These are phyloP conservation scores for Serendipita sp. DNA, from an alignment of 768 basidiomycete genomes.

Conservation along the genomic window DNA sequence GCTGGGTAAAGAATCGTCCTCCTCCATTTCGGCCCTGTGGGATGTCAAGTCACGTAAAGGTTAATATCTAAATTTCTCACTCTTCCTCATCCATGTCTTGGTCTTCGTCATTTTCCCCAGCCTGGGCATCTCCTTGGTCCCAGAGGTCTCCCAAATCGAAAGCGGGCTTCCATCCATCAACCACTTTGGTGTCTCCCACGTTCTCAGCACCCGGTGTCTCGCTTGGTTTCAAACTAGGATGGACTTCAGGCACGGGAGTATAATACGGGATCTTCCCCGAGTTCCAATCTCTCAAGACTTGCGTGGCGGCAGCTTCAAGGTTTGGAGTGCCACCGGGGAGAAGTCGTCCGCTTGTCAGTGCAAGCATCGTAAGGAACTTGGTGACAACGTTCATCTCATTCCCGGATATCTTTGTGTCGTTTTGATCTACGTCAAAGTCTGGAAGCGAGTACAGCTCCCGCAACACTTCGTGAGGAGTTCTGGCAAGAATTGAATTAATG, in stretches of 20 bases:
- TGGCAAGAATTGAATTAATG: conserved; percentile 50
- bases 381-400: conserved; percentile 31
- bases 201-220: conserved; percentile 59
- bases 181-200: conserved; percentile 67
- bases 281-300: conserved; percentile 85
- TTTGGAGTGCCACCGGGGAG: conserved; percentile 87
- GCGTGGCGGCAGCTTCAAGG: conserved; percentile 62
- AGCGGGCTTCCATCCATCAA: conserved; percentile 53
- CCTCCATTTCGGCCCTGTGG: background rate
- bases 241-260: conserved; percentile 60
- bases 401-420: background rate
- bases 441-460: conserved; percentile 80
- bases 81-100: conserved; percentile 29
- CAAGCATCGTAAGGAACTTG: conserved; percentile 83
- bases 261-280: conserved; percentile 88
- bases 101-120: conserved; percentile 35
- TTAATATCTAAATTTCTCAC: conserved; percentile 14
- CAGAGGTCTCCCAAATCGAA: conserved; percentile 76
- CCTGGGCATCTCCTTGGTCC: conserved; percentile 65
- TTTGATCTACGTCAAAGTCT: conserved; percentile 27
- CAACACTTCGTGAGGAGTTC: conserved; percentile 56
- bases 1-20: conserved; percentile 1
- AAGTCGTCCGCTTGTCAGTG: conserved; percentile 66
- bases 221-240: conserved; percentile 36
- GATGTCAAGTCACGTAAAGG: background rate